Conservation (phyloP, 139 green algal genomes). For the Volvox reticuliferus region DNA sequence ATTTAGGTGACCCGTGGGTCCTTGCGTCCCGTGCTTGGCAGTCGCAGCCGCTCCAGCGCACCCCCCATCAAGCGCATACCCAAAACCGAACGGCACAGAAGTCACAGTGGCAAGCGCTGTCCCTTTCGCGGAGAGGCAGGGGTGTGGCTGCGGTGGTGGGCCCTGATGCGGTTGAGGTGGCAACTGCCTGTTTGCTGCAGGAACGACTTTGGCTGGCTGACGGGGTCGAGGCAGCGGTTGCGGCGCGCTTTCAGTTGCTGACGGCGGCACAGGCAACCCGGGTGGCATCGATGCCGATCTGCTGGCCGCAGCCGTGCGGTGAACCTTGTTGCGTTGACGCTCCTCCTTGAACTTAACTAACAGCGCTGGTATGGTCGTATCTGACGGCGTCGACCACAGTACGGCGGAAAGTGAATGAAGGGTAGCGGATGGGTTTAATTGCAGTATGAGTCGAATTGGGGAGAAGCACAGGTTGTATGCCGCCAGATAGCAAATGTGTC, state of each 20-base stretch:
- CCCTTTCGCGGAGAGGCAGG: neutral
- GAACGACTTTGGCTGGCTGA: neutral
- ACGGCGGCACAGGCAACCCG: neutral
- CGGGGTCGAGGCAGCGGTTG: neutral
- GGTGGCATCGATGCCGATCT: neutral
- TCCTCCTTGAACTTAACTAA: constrained; percentile 27
- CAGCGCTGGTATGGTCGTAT: neutral
- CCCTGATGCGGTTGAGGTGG: neutral
- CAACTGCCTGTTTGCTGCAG: neutral
- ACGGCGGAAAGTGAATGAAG: too few species aligned
- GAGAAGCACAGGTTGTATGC: too few species aligned
- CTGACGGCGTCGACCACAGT: neutral
- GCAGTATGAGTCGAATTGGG: too few species aligned
- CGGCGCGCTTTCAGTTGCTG: neutral
- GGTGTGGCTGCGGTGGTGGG: too few species aligned
- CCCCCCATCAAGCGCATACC: too few species aligned
- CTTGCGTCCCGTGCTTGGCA: too few species aligned
- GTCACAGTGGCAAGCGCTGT: too few species aligned
- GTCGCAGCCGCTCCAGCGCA: too few species aligned
- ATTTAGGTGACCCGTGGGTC: too few species aligned
- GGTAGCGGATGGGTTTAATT: too few species aligned
- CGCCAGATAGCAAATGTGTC: too few species aligned
- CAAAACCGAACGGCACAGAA: too few species aligned
- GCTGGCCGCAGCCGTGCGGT: neutral
- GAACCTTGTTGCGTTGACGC: constrained; percentile 17